Base-by-base conservation (phyloP, 73 alveolate species). In the Breviolum minutum region DNA sequence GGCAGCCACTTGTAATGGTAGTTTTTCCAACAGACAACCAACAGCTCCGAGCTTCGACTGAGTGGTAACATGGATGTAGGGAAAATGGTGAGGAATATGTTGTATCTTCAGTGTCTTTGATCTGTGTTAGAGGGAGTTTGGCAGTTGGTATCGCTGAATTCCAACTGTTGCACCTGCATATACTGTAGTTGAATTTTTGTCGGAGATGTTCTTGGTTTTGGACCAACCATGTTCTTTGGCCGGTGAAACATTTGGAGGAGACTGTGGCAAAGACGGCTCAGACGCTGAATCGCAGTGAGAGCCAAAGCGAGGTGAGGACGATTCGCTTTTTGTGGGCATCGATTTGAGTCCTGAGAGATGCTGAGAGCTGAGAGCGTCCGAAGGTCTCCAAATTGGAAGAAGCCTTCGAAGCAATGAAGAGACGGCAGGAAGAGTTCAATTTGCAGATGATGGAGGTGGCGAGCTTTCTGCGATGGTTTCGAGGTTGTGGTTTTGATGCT, bases 371-470 rank as follows among this genome's bases (percentile, higher is more conserved):
- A 20, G 68, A 5, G 29, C 71, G 20, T 19, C 16, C 17, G 48
- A 6, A 81, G 90, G 90, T 81, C 48, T 54, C 90, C 30, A 81
- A 81, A 32, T 29, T 81, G 70, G 40, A 81, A 48, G 90, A 81
- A 2, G 90, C 68, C 29, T 81, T 81, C 22, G 90, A 81, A 17
- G 66, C 90, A 2, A 29, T 40, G n/a, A 81, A 81, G 70, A n/a
- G 70, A 14, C 90, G 90, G 24, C 90, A 81, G 54, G 90, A 81
- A 54, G 90, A 81, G 90, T 81, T 81, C 90, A 81, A 81, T 24
- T 81, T 81, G 48, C 90, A 81, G 32, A 81, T 40, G 16, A 71
- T 40, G 90, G 93, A 84, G 93, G 93, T 63, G 54, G 54, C 0
- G 54, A 40, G 54, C 54, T 40, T 40, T 40, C 54, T 40, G 54